Conservation (phyloP, 2,329 filamentous ascomycete genomes). For the Xylariaceae sp. region DNA sequence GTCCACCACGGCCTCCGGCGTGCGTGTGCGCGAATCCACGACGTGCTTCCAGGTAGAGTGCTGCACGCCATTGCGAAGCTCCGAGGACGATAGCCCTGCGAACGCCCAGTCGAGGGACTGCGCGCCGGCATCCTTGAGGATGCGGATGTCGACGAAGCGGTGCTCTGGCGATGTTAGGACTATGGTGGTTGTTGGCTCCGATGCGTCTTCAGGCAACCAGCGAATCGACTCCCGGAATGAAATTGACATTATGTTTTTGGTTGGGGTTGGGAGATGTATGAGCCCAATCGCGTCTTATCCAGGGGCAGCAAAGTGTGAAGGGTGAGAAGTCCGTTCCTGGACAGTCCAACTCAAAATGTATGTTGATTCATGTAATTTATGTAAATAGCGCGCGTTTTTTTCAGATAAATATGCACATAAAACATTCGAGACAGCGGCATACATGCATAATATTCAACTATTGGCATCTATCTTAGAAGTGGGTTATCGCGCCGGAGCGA, state of each 20-base stretch:
- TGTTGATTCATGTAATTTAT: too few relatives aligned
- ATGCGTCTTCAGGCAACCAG: constrained; percentile 49
- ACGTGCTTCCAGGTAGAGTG: constrained; percentile 54
- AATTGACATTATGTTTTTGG: constrained; percentile 35
- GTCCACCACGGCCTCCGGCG: constrained; percentile 41
- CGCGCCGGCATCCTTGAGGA: constrained; percentile 34
- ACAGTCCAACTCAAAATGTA: too few relatives aligned
- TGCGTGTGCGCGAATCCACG: constrained; percentile 50
- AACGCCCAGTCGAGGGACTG: constrained; percentile 61
- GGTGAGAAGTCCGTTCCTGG: too few relatives aligned
- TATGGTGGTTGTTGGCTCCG: constrained; percentile 60
- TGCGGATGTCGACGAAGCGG: constrained; percentile 60
- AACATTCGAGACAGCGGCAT: too few relatives aligned
- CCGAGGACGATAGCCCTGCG: constrained; percentile 49
- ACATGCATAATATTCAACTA: too few relatives aligned
- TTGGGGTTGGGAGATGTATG: background rate
- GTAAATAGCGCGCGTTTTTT: too few relatives aligned
- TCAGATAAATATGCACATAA: too few relatives aligned
- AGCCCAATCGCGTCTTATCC: too few relatives aligned
- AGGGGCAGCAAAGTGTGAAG: too few relatives aligned
- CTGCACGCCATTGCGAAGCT: constrained; percentile 27
- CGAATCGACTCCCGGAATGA: constrained; percentile 57
- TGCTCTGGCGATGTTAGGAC: constrained; percentile 57
- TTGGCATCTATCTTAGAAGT: too few relatives aligned
- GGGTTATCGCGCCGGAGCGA: too few relatives aligned